Conservation (phyloP, 495 filamentous ascomycete genomes). For the Hyphodiscus hymeniophilus region DNA sequence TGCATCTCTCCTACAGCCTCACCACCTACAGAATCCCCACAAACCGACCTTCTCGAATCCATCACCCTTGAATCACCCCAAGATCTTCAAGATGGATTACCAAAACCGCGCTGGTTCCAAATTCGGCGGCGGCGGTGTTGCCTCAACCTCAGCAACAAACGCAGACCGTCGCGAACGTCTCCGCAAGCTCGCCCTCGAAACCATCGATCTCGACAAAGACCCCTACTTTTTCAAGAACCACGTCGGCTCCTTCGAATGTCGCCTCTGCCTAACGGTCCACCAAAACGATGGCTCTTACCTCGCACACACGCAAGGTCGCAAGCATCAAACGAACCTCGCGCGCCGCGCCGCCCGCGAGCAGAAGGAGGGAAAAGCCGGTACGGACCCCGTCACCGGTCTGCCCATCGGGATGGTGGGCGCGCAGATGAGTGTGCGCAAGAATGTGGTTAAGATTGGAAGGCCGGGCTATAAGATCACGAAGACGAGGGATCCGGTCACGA, state of each 20-base stretch:
- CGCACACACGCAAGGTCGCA: constrained; percentile 95
- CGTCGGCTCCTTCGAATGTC: constrained; percentile 95
- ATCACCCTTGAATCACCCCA: background rate
- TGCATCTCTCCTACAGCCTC: background rate
- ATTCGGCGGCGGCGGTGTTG: constrained; percentile 95
- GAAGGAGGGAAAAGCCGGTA: constrained; percentile 68
- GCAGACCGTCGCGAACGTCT: constrained; percentile 95
- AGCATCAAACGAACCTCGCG: constrained; percentile 99
- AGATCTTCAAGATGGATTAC: constrained; percentile 42
- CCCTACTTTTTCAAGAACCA: constrained; percentile 99
- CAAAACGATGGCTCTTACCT: constrained; percentile 99
- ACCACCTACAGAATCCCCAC: background rate
- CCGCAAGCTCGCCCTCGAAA: constrained; percentile 95
- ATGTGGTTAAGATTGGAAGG: constrained; percentile 93
- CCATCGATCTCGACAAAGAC: constrained; percentile 98
- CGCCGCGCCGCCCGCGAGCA: constrained; percentile 89
- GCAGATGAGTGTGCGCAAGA: constrained; percentile 67
- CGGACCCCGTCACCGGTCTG: constrained; percentile 67
- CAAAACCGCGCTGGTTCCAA: constrained; percentile 96
- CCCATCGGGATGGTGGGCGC: constrained; percentile 69
- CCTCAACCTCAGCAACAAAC: constrained; percentile 86
- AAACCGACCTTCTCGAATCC: constrained; percentile 1
- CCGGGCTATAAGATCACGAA: constrained; percentile 99
- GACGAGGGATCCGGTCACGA: constrained; percentile 78
- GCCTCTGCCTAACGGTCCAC: constrained; percentile 96